Percentiles rank a stretch among this genome's conserved stretches.
phyloP scores from a whole-genome alignment of 116 monocot species.

The Phalaenopsis hybrid region DNA sequence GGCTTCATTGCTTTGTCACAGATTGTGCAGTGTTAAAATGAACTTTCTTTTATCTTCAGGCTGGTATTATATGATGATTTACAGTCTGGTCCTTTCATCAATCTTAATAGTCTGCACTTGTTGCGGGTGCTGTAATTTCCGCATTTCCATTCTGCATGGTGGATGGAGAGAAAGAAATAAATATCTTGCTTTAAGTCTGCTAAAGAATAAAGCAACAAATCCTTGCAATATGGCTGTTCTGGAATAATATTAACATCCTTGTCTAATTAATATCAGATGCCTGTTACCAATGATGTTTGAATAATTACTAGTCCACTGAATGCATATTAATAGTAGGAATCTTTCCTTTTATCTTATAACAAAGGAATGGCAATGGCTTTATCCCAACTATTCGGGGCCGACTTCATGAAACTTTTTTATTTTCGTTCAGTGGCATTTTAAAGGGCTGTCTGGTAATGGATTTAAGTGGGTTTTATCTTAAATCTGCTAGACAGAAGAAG shows the following conservation, averaged over 20 bases:
- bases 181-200: neutral
- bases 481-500: too few relatives aligned
- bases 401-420: neutral
- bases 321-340: neutral
- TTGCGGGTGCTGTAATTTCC: too few relatives aligned
- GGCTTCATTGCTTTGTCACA: neutral
- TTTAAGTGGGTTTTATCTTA: too few relatives aligned
- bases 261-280: neutral
- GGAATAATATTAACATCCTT: neutral
- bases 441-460: neutral
- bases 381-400: neutral
- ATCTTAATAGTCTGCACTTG: neutral
- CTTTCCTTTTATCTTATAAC: neutral
- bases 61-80: neutral
- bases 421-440: neutral
- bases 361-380: neutral
- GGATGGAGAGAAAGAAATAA: too few relatives aligned
- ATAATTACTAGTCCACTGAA: neutral
- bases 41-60: neutral
- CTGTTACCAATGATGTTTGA: neutral
- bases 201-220: neutral
- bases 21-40: neutral
- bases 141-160: neutral
- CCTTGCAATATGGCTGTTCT: neutral
- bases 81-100: neutral